Percentiles rank a stretch among this genome's conserved stretches.
Conservation (phyloP, 306 rosid genomes). For the Mucuna pruriens region DNA sequence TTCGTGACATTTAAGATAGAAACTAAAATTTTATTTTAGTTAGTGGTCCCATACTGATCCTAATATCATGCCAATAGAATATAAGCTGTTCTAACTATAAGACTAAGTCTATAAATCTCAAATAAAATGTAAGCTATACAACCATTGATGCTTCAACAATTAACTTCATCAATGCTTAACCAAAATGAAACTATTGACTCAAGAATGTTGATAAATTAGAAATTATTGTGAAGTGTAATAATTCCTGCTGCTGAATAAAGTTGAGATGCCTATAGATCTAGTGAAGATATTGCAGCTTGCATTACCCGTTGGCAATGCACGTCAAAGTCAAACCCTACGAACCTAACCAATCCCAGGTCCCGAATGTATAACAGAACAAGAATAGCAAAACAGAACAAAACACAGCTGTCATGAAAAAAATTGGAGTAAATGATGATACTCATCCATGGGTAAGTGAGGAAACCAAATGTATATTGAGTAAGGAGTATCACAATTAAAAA, state of each 20-base stretch:
- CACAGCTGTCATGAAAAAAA: too few species aligned
- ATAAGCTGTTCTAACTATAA: neutral
- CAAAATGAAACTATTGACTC: slow-evolving; percentile 23
- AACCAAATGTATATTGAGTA: too few species aligned
- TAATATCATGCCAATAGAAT: neutral
- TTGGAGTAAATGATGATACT: too few species aligned
- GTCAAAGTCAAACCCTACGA: slow-evolving; percentile 22
- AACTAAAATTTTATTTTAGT: neutral
- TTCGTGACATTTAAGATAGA: slow-evolving; percentile 4
- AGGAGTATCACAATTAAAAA: too few species aligned
- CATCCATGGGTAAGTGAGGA: too few species aligned
- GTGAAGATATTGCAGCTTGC: slow-evolving; percentile 18
- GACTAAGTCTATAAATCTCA: slow-evolving; percentile 22
- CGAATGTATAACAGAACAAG: slow-evolving; percentile 24
- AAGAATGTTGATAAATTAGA: slow-evolving; percentile 11
- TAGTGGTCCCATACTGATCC: neutral
- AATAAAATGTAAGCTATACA: slow-evolving; percentile 5
- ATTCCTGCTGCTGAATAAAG: slow-evolving; percentile 12
- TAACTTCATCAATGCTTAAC: slow-evolving; percentile 34
- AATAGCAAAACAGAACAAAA: slow-evolving; percentile 12
- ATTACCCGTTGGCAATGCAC: slow-evolving; percentile 16
- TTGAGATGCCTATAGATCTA: slow-evolving; percentile 30
- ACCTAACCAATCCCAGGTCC: slow-evolving; percentile 31
- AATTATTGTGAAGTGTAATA: slow-evolving; percentile 19
- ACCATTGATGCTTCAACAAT: slow-evolving; percentile 20